Conservation (phyloP, 2,329 filamentous ascomycete genomes). For the Penicillium sp. region DNA sequence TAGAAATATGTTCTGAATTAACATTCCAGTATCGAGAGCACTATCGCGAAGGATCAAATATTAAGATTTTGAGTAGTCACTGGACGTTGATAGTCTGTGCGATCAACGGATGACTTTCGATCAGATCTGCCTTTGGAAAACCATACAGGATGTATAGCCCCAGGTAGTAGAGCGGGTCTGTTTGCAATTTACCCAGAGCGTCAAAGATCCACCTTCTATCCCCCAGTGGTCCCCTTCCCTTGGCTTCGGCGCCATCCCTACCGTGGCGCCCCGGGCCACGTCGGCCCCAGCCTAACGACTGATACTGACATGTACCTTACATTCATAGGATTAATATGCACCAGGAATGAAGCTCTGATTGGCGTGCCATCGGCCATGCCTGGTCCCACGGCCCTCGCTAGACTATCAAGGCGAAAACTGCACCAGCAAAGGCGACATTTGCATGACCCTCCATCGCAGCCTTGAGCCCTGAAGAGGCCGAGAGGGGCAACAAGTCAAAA, state of each 20-base stretch:
- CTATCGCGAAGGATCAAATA: background rate
- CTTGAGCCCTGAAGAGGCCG: background rate
- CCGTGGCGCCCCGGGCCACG: slow-evolving; percentile 17
- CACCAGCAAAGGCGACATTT: slow-evolving; percentile 14
- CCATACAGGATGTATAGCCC: background rate
- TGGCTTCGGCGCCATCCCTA: slow-evolving; percentile 15
- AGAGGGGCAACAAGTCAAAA: background rate
- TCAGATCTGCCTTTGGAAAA: background rate
- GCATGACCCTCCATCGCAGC: slow-evolving; percentile 14
- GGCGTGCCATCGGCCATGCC: slow-evolving; percentile 11
- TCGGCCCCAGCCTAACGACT: slow-evolving; percentile 10
- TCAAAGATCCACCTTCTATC: slow-evolving; percentile 13
- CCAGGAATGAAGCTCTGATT: slow-evolving; percentile 17
- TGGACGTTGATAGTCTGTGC: background rate
- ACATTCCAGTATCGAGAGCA: background rate
- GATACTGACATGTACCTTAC: slow-evolving; percentile 29
- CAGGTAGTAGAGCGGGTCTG: background rate
- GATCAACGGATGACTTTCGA: background rate
- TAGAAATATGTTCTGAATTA: too few species aligned
- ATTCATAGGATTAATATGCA: slow-evolving; percentile 22
- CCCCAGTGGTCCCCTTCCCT: slow-evolving; percentile 1
- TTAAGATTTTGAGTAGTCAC: background rate
- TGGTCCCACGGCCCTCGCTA: slow-evolving; percentile 18
- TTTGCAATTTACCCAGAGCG: slow-evolving; percentile 16
- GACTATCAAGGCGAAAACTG: slow-evolving; percentile 14